Evolutionary conservation across 371 early-diverging fungal genomes (phyloP).

Genomic region (Encephalitozoon romaleae): DNA sequence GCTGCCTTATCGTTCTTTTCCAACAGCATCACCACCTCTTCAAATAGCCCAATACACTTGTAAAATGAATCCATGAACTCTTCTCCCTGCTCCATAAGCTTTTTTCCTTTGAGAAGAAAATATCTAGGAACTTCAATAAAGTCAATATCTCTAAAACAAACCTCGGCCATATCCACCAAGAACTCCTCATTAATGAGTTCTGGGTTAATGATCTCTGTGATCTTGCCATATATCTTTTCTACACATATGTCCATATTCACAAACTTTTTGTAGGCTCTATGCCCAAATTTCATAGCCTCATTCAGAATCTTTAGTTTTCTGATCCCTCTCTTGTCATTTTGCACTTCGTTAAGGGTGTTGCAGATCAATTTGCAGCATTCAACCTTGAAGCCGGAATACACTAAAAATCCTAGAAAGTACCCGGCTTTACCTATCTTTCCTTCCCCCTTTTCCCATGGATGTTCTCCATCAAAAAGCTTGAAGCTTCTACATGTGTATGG

Average conservation of each 20-base stretch:
- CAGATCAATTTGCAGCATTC: constrained; percentile 3
- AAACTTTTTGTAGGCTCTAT: not conserved
- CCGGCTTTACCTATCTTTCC: not conserved
- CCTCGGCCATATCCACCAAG: not conserved
- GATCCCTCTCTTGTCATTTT: not conserved
- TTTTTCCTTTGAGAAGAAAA: not conserved
- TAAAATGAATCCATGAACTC: not conserved
- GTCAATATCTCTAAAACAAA: not conserved
- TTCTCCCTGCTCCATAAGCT: not conserved
- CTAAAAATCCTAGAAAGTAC: not conserved
- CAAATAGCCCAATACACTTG: not conserved
- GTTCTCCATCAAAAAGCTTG: not conserved
- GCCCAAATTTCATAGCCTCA: not conserved
- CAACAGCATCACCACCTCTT: not conserved
- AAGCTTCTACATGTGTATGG: not conserved
- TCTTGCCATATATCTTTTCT: not conserved
- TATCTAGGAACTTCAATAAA: constrained; percentile 1
- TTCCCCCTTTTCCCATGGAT: not conserved
- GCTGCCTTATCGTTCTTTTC: not conserved
- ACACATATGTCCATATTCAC: not conserved
- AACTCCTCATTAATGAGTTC: not conserved
- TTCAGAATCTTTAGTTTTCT: not conserved
- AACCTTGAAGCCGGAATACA: not conserved
- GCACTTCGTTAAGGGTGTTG: not conserved
- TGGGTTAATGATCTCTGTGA: not conserved